A percentile compares a stretch with the other conserved stretches of the same genome.
phyloP scores from a whole-genome alignment of 176 grass and related monocot genomes.

The Typha latifolia region DNA sequence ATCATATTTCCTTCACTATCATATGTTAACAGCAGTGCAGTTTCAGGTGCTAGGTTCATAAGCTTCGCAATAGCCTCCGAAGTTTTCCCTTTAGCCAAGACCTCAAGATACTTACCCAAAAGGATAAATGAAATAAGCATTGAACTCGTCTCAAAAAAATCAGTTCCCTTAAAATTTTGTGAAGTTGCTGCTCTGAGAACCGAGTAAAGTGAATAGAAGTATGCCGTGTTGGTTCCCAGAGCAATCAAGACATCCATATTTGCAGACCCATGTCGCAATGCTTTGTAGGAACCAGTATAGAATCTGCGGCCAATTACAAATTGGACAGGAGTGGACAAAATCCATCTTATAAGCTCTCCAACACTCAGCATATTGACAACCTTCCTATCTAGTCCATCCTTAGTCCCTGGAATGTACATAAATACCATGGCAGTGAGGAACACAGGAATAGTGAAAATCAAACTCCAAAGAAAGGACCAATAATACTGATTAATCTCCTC shows the following conservation, averaged over 20 bases:
- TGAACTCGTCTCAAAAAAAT: slow-evolving; percentile 99
- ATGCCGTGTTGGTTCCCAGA: slow-evolving; percentile 81
- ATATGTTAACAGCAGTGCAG: slow-evolving; percentile 53
- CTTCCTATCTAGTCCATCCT: slow-evolving; percentile 53
- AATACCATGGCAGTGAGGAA: slow-evolving; percentile 97
- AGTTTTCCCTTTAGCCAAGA: slow-evolving; percentile 94
- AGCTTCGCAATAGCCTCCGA: slow-evolving; percentile 92
- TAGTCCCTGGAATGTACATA: slow-evolving; percentile 77
- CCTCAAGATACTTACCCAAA: slow-evolving; percentile 93
- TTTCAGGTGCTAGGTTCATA: slow-evolving; percentile 84
- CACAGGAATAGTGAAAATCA: slow-evolving; percentile 77
- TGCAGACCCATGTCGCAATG: slow-evolving; percentile 56
- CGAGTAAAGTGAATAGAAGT: slow-evolving; percentile 88
- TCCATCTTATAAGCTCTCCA: slow-evolving; percentile 77
- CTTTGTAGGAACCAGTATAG: slow-evolving; percentile 80
- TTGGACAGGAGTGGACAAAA: slow-evolving; percentile 85
- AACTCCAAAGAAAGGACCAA: slow-evolving; percentile 73
- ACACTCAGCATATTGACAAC: slow-evolving; percentile 73
- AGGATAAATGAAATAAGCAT: slow-evolving; percentile 98
- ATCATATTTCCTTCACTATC: slow-evolving; percentile 50
- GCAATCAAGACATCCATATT: slow-evolving; percentile 98
- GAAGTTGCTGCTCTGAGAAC: slow-evolving; percentile 69
- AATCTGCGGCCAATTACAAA: slow-evolving; percentile 85
- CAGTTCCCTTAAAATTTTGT: slow-evolving; percentile 48
- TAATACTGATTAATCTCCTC: slow-evolving; percentile 74